These are phyloP conservation scores for Acer negundo DNA, from an alignment of 345 rosid species.

Conservation along the genomic window DNA sequence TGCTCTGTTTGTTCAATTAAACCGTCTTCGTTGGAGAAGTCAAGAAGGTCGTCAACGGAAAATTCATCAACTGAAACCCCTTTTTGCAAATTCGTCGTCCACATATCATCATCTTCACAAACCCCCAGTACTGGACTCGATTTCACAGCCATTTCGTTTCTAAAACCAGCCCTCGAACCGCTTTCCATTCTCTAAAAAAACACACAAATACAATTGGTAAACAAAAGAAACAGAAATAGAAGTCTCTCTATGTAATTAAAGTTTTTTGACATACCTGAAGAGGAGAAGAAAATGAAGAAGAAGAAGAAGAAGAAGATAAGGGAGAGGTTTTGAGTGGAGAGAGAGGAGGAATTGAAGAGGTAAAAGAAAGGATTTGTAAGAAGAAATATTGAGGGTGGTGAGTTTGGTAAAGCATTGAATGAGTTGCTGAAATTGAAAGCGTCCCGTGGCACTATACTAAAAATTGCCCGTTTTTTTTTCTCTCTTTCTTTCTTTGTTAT, in stretches of 20 bases:
- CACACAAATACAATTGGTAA: slow-evolving; percentile 17
- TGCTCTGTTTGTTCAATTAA: slow-evolving; percentile 30
- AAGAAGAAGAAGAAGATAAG: background rate
- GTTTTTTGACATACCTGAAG: slow-evolving; percentile 28
- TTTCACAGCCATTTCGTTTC: slow-evolving; percentile 60
- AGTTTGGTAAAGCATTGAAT: slow-evolving; percentile 83
- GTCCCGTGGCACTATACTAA: slow-evolving; percentile 22
- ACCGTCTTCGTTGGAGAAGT: slow-evolving; percentile 70
- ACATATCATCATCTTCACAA: slow-evolving; percentile 52
- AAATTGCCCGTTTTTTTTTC: slow-evolving; percentile 37
- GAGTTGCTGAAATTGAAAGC: slow-evolving; percentile 35
- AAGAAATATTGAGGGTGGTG: slow-evolving; percentile 30
- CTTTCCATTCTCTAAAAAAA: slow-evolving; percentile 53
- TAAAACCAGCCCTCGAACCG: slow-evolving; percentile 42
- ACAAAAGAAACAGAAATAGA: slow-evolving; percentile 12
- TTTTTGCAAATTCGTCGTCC: slow-evolving; percentile 38
- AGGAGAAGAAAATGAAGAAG: background rate
- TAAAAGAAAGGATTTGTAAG: slow-evolving; percentile 25
- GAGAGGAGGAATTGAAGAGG: slow-evolving; percentile 20
- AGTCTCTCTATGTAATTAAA: background rate
- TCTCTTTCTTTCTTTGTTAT: slow-evolving; percentile 19
- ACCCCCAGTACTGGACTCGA: slow-evolving; percentile 28
- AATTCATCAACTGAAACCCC: slow-evolving; percentile 58
- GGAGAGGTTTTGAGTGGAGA: slow-evolving; percentile 10
- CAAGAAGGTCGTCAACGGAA: slow-evolving; percentile 75